A percentile compares a stretch with the other conserved stretches of the same genome.
Conservation (phyloP, 257 asterid species). For the Solanum pimpinellifolium region DNA sequence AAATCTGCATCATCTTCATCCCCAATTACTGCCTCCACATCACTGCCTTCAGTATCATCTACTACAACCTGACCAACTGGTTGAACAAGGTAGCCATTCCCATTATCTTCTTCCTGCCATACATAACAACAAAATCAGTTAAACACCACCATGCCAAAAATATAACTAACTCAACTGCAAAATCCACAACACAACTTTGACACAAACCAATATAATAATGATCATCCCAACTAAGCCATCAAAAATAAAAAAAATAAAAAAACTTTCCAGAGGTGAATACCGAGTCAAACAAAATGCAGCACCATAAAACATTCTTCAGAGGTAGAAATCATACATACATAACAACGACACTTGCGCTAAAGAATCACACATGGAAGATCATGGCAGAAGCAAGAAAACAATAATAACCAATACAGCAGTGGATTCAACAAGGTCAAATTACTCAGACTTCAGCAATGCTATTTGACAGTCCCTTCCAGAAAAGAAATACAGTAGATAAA, state of each 20-base stretch:
- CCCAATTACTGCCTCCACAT: constrained; percentile 26
- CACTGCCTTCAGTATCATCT: constrained; percentile 31
- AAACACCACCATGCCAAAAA: background rate
- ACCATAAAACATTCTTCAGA: background rate
- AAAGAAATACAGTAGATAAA: background rate
- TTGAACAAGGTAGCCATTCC: constrained; percentile 53
- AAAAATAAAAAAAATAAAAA: no score
- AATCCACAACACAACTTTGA: background rate
- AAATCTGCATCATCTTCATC: constrained; percentile 38
- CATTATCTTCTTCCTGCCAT: constrained; percentile 76
- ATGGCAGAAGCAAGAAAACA: background rate
- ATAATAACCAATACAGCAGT: background rate
- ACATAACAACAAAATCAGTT: background rate
- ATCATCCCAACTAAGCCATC: background rate
- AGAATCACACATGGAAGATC: background rate
- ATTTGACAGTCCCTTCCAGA: background rate
- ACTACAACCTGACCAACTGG: constrained; percentile 51
- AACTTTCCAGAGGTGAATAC: background rate
- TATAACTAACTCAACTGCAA: background rate
- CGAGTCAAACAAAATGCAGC: background rate
- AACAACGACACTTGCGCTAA: background rate
- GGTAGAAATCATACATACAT: background rate
- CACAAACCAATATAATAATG: background rate
- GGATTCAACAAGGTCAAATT: background rate
- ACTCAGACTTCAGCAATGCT: background rate